Evolutionary conservation across 768 basidiomycete species (phyloP).

Genomic region (Asterophora parasitica): DNA sequence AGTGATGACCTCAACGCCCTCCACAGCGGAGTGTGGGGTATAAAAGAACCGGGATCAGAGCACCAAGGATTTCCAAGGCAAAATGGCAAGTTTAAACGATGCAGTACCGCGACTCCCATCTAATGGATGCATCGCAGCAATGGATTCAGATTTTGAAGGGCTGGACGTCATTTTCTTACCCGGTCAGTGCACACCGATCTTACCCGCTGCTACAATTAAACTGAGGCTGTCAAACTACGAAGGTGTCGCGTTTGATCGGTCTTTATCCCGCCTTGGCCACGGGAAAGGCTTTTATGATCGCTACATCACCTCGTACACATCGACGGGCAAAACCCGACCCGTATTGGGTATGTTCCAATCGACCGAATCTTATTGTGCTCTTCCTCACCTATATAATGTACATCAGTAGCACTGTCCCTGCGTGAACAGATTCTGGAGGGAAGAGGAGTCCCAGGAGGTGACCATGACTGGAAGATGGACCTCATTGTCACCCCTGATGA

Average conservation of each 20-base stretch:
- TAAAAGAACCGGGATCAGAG: slow-evolving; percentile 54
- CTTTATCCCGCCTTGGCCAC: slow-evolving; percentile 67
- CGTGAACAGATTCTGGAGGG: slow-evolving; percentile 55
- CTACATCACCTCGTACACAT: slow-evolving; percentile 56
- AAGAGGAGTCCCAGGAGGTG: slow-evolving; percentile 47
- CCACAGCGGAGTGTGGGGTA: slow-evolving; percentile 67
- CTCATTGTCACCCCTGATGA: slow-evolving; percentile 45
- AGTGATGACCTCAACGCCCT: slow-evolving; percentile 53
- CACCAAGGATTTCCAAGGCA: slow-evolving; percentile 41
- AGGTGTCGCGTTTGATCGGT: slow-evolving; percentile 75
- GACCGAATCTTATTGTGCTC: slow-evolving; percentile 10
- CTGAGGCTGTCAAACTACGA: not conserved
- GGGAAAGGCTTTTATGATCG: slow-evolving; percentile 83
- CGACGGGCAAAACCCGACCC: slow-evolving; percentile 41
- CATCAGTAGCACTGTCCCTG: slow-evolving; percentile 58
- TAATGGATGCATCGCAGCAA: slow-evolving; percentile 21
- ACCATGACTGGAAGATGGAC: slow-evolving; percentile 63
- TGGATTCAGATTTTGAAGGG: slow-evolving; percentile 31
- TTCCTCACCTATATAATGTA: not conserved
- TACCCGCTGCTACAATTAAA: not conserved
- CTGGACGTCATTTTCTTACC: slow-evolving; percentile 68
- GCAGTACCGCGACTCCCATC: not conserved
- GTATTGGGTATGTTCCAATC: slow-evolving; percentile 46
- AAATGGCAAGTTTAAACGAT: slow-evolving; percentile 35
- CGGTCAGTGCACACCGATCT: slow-evolving; percentile 34